Conservation (phyloP, 2,329 filamentous ascomycete species). For the Paracamarosporium sp. region DNA sequence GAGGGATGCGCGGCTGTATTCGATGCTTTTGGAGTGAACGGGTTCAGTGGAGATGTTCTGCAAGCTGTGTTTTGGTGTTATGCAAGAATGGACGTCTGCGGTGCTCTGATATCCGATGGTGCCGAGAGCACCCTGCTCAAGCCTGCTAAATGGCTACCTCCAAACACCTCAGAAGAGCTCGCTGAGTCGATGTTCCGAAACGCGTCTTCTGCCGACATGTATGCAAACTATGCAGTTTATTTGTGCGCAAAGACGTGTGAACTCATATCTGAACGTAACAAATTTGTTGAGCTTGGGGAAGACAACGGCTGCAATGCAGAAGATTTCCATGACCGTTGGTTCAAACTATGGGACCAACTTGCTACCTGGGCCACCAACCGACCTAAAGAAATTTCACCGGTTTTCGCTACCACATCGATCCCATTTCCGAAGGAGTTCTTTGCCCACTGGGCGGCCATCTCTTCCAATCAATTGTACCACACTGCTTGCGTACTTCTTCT, state of each 20-base stretch:
- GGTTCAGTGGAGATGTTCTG: slow-evolving; percentile 57
- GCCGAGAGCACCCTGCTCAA: slow-evolving; percentile 58
- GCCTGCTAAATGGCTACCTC: slow-evolving; percentile 54
- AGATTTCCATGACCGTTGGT: slow-evolving; percentile 55
- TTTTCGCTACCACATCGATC: slow-evolving; percentile 51
- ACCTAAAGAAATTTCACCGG: slow-evolving; percentile 56
- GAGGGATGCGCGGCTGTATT: slow-evolving; percentile 61
- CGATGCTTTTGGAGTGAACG: slow-evolving; percentile 58
- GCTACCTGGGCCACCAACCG: slow-evolving; percentile 57
- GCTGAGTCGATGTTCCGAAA: slow-evolving; percentile 44
- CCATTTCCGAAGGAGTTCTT: slow-evolving; percentile 63
- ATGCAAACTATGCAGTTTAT: slow-evolving; percentile 60
- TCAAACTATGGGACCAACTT: slow-evolving; percentile 57
- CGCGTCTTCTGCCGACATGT: slow-evolving; percentile 51
- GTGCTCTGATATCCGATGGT: slow-evolving; percentile 58
- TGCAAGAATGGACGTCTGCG: slow-evolving; percentile 62
- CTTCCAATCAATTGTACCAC: slow-evolving; percentile 64
- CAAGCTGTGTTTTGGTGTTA: slow-evolving; percentile 64
- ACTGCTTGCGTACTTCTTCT: slow-evolving; percentile 62
- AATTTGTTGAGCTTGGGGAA: slow-evolving; percentile 56
- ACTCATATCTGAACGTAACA: slow-evolving; percentile 58
- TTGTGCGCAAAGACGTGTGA: slow-evolving; percentile 56
- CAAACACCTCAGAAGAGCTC: slow-evolving; percentile 23
- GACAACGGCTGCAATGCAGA: slow-evolving; percentile 53
- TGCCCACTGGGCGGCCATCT: slow-evolving; percentile 62